Base-by-base conservation (phyloP, 73 alveolate genomes). In the Tetrahymena elliotti region DNA sequence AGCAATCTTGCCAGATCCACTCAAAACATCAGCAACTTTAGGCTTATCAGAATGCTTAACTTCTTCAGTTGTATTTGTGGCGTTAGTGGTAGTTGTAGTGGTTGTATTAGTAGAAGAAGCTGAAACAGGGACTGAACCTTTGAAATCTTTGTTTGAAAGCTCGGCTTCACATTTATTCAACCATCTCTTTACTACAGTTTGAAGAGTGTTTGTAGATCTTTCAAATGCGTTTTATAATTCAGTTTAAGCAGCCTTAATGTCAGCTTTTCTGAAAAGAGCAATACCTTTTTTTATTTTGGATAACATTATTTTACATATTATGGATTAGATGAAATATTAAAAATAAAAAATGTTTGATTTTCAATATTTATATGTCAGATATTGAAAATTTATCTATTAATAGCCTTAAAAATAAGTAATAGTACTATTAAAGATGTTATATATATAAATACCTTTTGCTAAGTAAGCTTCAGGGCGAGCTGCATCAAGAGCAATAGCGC, bases 1-100 rank as follows among this genome's bases (percentile, higher is more conserved):
- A 39, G 93, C 83, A 22, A 94, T 84, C 35, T 94, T 94, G 4
- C 96, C 96, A 36, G 93, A 18, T 40, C 83, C 40, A 31, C 95
- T 84, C 83, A 40, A 84, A 18, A 88, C 31, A 88, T 94, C 95
- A 12, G 96, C 88, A 68, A 16, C 10, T n/a, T 68, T 68, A 27
- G 88, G 88, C 38, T 68, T 68, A 68, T 68, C 88, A 27, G 88
- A 68, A 16, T n/a, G 38, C 88, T 68, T 68, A 10, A 68, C 88
- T 68, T 68, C 88, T 68, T 68, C 88, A 68, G 88, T 68, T 22
- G 88, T 0, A 7, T 68, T 27, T 68, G 36, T 27, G 88, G 88
- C n/a, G 34, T 35, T 31, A 52, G 83, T 52, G 31, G 83, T 18
- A 52, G 83, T 52, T 4, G 83, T 18, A 18, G 5, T 18, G 24